Evolutionary conservation across 139 green algal genomes (phyloP).

Genomic region (Chlorokybus atmophyticus): DNA sequence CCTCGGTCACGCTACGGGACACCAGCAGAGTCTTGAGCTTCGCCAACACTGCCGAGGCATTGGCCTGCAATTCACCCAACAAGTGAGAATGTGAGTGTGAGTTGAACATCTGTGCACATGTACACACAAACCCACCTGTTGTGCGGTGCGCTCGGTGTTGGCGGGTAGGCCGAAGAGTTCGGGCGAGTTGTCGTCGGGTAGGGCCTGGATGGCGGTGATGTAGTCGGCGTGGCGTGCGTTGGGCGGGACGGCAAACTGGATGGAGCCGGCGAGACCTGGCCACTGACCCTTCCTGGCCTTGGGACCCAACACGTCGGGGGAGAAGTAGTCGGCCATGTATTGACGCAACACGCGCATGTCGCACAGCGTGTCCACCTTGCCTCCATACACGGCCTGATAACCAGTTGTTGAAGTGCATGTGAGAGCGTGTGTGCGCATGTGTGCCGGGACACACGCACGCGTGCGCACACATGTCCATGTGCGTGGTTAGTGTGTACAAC

Average conservation of each 20-base stretch:
- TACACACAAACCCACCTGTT: no score
- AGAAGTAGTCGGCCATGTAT: constrained; percentile 7
- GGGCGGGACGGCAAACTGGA: constrained; percentile 26
- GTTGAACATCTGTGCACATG: no score
- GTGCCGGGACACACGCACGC: no score
- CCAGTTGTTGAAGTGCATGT: no score
- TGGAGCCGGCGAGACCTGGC: constrained; percentile 41
- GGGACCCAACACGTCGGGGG: no score
- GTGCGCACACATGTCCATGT: no score
- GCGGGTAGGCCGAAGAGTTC: constrained; percentile 49
- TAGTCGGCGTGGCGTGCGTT: constrained; percentile 36
- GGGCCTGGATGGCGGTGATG: constrained; percentile 23
- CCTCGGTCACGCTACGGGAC: neutral
- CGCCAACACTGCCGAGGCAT: neutral
- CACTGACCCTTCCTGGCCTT: no score
- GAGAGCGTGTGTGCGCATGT: no score
- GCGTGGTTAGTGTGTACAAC: no score
- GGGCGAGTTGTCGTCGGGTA: constrained; percentile 45
- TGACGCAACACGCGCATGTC: constrained; percentile 40
- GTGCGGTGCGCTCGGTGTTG: constrained; percentile 51
- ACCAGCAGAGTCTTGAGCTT: neutral
- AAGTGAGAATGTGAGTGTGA: no score
- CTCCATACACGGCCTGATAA: constrained; percentile 71
- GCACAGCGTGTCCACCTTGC: constrained; percentile 47
- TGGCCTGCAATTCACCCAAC: no score